Base-by-base conservation (phyloP, 1,139 yeast genomes). In the Diutina siamensis region DNA sequence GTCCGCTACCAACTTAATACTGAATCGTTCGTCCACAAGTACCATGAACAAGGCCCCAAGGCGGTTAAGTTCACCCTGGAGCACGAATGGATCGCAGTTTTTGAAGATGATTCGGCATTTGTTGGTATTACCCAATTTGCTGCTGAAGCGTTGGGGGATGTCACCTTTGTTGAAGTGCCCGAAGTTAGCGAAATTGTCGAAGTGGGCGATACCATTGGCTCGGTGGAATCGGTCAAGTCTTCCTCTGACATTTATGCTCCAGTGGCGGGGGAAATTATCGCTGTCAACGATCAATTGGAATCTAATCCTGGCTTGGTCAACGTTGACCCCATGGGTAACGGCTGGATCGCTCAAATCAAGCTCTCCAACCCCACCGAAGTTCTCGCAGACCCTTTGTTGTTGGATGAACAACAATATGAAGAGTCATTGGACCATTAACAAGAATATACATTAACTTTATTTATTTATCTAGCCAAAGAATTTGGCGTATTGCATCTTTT, bases 91-190 rank as follows among this genome's bases (percentile, higher is more conserved):
- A 68, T 94, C 50, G 92, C 95, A 2, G 71, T 80, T 45, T 94
- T 85, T 61, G 74, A 76, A 33, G 96, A 89, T 63, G 86, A 87
- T 49, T 72, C 80, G 33, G 83, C 94, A 2, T 88, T 83, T 55
- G 72, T 92, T 35, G 99, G 99, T 35, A 88, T 92, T 64, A 89
- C 98, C 50, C 79, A 77, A 57, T 89, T 92, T 62, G 99, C 99
- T 32, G 83, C 96, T 40, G 96, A 89, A 58, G 95, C 98, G n/a
- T 76, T 92, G 51, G 98, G 98, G 44, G 99, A 92, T 66, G 94
- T 95, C 47, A 94, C 97, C 17, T 92, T 74, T 63, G 83, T 88
- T 52, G 99, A 92, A 65, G 74, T 89, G 56, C 95, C 95, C 46
- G 92, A 82, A 55, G 76, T 75, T 40, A 94, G 85, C 45, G 76